A percentile compares a stretch with the other conserved stretches of the same genome.
These are phyloP conservation scores for Pachysandra terminalis DNA, from an alignment of 164 flowering plant genomes.

Conservation along the genomic window DNA sequence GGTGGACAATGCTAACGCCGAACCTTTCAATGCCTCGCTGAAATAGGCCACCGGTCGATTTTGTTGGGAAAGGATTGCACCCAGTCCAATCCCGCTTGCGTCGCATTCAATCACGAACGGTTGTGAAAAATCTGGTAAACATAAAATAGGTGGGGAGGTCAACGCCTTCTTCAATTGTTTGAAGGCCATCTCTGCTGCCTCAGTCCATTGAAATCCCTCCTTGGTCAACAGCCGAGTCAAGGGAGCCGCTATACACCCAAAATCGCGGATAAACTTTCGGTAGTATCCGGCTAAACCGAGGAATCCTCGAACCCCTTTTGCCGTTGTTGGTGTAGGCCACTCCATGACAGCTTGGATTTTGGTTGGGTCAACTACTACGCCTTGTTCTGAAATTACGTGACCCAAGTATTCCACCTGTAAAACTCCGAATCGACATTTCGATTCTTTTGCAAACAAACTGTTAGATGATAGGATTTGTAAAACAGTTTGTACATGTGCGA, in stretches of 20 bases:
- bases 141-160: too few species aligned
- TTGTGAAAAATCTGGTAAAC: slow-evolving; percentile 9
- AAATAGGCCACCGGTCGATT: slow-evolving; percentile 13
- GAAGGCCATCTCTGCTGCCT: slow-evolving; percentile 10
- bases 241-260: slow-evolving; percentile 8
- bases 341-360: slow-evolving; percentile 11
- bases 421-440: slow-evolving; percentile 3
- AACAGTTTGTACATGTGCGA: slow-evolving; percentile 3
- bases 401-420: not conserved
- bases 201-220: slow-evolving; percentile 10
- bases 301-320: not conserved
- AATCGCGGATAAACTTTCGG: not conserved
- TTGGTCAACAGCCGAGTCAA: slow-evolving; percentile 7
- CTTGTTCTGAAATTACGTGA: slow-evolving; percentile 1
- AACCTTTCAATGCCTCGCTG: not conserved
- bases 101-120: slow-evolving; percentile 6
- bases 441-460: not conserved
- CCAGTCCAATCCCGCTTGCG: slow-evolving; percentile 8
- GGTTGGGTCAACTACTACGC: slow-evolving; percentile 4
- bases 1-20: not conserved
- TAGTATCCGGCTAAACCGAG: not conserved
- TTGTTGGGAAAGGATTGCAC: slow-evolving; percentile 5
- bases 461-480: not conserved
- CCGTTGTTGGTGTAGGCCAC: slow-evolving; percentile 11
- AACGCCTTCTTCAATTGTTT: not conserved